Conservation (phyloP, 768 basidiomycete genomes). For the Clavaria fumosa region DNA sequence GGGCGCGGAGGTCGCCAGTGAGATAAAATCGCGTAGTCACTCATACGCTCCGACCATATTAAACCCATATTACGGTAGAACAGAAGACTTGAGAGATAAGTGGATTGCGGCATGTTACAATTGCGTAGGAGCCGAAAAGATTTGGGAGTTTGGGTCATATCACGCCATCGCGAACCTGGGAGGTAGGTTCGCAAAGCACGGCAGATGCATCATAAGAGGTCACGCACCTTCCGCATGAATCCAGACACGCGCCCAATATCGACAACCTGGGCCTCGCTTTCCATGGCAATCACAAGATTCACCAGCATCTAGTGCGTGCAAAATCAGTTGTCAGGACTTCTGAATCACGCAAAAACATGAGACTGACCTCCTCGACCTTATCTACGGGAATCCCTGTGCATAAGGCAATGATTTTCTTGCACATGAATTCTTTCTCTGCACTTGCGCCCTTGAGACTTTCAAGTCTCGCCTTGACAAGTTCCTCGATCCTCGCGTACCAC, state of each 20-base stretch:
- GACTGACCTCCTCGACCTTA: slow-evolving; percentile 76
- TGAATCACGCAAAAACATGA: slow-evolving; percentile 6
- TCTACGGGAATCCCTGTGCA: slow-evolving; percentile 80
- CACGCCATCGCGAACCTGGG: slow-evolving; percentile 45
- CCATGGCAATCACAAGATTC: slow-evolving; percentile 70
- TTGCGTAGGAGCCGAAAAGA: slow-evolving; percentile 12
- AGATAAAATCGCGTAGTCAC: no score
- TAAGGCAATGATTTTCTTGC: slow-evolving; percentile 79
- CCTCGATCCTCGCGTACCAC: slow-evolving; percentile 75
- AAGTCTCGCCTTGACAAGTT: slow-evolving; percentile 54
- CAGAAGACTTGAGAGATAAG: slow-evolving; percentile 12
- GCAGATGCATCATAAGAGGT: neutral
- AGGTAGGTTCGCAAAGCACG: neutral
- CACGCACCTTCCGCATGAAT: slow-evolving; percentile 75
- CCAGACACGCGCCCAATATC: slow-evolving; percentile 78
- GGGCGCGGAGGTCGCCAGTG: no score
- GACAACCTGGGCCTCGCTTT: slow-evolving; percentile 70
- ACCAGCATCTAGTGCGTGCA: slow-evolving; percentile 55
- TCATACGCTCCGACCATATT: no score
- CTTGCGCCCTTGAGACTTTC: slow-evolving; percentile 60
- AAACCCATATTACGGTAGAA: no score
- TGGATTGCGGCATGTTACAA: slow-evolving; percentile 20
- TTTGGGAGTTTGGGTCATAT: slow-evolving; percentile 22
- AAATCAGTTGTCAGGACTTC: slow-evolving; percentile 9
- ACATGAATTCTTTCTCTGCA: slow-evolving; percentile 82